Evolutionary conservation across 495 filamentous ascomycete species (phyloP), one percentile per base, ranked within the genome.

Genomic region (Pyrenopolyporus hunteri): DNA sequence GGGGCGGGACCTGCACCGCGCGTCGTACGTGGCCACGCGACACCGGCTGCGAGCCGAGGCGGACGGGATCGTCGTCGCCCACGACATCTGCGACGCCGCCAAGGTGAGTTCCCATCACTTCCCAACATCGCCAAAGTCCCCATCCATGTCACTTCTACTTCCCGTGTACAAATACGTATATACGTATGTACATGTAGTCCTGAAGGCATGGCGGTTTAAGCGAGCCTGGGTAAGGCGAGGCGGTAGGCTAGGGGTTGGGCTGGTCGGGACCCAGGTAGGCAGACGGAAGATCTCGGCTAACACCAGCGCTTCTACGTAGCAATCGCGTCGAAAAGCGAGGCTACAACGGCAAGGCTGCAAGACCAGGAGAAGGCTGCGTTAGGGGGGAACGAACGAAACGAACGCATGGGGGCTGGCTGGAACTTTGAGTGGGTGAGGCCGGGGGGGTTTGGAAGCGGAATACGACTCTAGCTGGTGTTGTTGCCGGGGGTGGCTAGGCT

Each of bases 31-130:
- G 6, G 37, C 45, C 4, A 59, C 58, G 8, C 53, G 62, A 28
- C 47, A 63, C 19, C 65, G 62, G 23, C 53, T 70, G 6, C 54
- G 68, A 1, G 20, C 61, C 17, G 64, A 70, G 39, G 49, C 64
- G 2, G 52, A 68, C 25, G 57, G 60, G 0, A 45, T 53, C 4
- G 35, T 61, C 31, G 60, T 68, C 9, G 64, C 65, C 9, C 58
- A 66, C 23, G 68, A 70, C 17, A 63, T 70, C 46, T 47, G 44
- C 16, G 68, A 70, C 31, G 68, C 68, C 20, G 33, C 57, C 8
- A 65, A 65, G 29, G 68, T 65, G 25, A 48, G 64, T 32, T 28
- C 20, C 5, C 33, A n/a, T n/a, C 32, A 10, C 42, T 31, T 17
- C 6, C 0, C 25, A n/a, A n/a, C n/a, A n/a, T n/a, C n/a, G n/a